Evolutionary conservation across 768 basidiomycete species (phyloP).

Genomic region (Agaricus bisporus): DNA sequence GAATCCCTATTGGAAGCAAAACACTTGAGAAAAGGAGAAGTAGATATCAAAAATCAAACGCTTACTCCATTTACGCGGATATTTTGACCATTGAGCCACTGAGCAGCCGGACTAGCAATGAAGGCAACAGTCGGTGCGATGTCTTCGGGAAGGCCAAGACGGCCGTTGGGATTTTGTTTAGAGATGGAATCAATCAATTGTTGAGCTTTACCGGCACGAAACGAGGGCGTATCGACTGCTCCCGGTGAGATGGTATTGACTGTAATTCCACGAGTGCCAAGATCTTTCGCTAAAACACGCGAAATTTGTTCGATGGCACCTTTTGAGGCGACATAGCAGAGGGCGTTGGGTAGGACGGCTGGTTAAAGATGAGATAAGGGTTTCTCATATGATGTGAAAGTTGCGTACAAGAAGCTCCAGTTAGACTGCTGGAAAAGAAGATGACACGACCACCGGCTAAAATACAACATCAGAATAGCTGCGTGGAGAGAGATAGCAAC

Average conservation of each 20-base stretch:
- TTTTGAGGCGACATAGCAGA: constrained; percentile 50
- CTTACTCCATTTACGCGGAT: constrained; percentile 53
- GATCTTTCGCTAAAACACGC: constrained; percentile 52
- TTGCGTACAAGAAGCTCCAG: constrained; percentile 30
- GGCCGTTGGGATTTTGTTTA: constrained; percentile 37
- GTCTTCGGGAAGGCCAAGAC: constrained; percentile 45
- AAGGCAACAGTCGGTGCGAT: constrained; percentile 49
- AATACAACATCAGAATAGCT: background rate
- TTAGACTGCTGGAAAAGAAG: constrained; percentile 50
- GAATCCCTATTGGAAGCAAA: background rate
- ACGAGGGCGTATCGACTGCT: constrained; percentile 49
- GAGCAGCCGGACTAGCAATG: constrained; percentile 43
- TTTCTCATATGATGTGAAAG: background rate
- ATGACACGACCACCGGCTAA: constrained; percentile 49
- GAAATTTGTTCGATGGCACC: constrained; percentile 56
- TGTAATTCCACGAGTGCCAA: constrained; percentile 46
- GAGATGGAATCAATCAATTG: constrained; percentile 39
- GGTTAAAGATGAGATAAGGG: background rate
- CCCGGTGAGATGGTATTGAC: constrained; percentile 55
- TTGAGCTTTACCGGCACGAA: constrained; percentile 48
- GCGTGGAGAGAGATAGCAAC: constrained; percentile 12
- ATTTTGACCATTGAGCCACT: constrained; percentile 55
- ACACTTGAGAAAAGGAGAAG: background rate
- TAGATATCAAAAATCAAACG: background rate
- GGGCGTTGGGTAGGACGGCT: constrained; percentile 39